Base-by-base conservation (phyloP, 768 basidiomycete genomes). In the Xanthoconium stramineum region DNA sequence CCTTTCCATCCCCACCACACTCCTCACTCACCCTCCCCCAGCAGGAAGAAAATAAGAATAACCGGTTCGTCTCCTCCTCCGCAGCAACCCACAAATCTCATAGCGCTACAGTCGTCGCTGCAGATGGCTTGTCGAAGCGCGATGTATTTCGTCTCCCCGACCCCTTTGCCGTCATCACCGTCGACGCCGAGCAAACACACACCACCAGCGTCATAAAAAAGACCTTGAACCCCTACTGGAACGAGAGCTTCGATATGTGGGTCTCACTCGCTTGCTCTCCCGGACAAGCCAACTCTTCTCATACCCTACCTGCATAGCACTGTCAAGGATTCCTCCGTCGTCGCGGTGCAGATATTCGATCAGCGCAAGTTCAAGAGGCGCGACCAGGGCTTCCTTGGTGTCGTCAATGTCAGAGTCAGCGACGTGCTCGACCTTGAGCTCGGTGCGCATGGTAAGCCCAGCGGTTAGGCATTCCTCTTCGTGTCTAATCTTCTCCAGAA, bases 301-400 rank as follows among this genome's bases (percentile, higher is more conserved):
- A 61, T 35, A 56, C 44, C 55, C 49, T 33, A 17, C 53, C 30
- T 53, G 52, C 40, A 28, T 64, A 98, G 95, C 63, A 91, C 83
- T 50, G 96, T 97, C 69, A 96, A 94, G 72, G 97, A 99, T 63
- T 93, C 91, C n/a, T 98, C 95, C 17, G 91, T 98, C 47, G 84
- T 99, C 56, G 93, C 94, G 6, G 95, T 98, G 1, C 97, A 99
- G 75, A 97, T 98, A 65, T 98, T 98, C 64, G 97, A 99, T 75
- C 96, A 98, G 74, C 87, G 94, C 72, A 99, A 99, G 75, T 98
- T 98, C 79, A 99, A 99, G 80, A 83, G 91, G 74, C 86, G 89
- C 66, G 97, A 99, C 71, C 97, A 98, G 70, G 97, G 97, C 2
- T 99, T 99, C 74, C 78, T 99, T 52, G 97, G 97, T 36, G 96